phyloP scores from a whole-genome alignment of 2,329 filamentous ascomycete genomes.

The Diplodia corticola region DNA sequence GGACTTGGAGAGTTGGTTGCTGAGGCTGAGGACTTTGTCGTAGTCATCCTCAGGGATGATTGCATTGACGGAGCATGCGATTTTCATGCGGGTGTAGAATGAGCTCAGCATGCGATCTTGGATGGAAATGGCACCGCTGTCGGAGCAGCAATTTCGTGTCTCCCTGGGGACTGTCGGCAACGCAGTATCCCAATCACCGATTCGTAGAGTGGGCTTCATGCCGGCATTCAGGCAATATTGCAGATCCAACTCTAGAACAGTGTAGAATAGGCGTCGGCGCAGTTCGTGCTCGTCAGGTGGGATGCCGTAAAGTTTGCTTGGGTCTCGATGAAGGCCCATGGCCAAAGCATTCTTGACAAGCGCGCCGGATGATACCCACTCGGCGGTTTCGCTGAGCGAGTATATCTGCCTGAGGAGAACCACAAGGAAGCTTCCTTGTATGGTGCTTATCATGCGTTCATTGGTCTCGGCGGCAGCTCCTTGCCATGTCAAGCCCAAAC shows the following conservation, averaged over 20 bases:
- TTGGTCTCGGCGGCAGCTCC: constrained; percentile 7
- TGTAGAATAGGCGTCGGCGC: constrained; percentile 48
- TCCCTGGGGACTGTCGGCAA: not conserved
- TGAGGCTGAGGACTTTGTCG: constrained; percentile 8
- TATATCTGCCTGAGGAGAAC: not conserved
- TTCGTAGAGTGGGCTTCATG: constrained; percentile 22
- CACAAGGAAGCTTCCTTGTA: constrained; percentile 4
- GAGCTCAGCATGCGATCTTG: constrained; percentile 10
- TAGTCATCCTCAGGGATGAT: constrained; percentile 11
- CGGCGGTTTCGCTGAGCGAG: not conserved
- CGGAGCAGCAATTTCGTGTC: not conserved
- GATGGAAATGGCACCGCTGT: not conserved
- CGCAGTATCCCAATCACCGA: constrained; percentile 9
- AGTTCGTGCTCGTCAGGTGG: constrained; percentile 42
- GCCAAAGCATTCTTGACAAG: constrained; percentile 44
- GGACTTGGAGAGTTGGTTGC: not conserved
- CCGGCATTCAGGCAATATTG: constrained; percentile 30
- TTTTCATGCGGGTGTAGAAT: not conserved
- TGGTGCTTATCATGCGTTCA: not conserved
- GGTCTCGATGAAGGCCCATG: constrained; percentile 47
- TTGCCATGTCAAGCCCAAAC: constrained; percentile 12
- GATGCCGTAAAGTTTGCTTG: constrained; percentile 39
- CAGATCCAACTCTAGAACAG: constrained; percentile 46
- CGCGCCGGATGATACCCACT: constrained; percentile 31
- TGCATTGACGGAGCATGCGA: constrained; percentile 4